These are phyloP conservation scores for Alternaria gaisen DNA, from an alignment of 2,329 filamentous ascomycete genomes.

Conservation along the genomic window DNA sequence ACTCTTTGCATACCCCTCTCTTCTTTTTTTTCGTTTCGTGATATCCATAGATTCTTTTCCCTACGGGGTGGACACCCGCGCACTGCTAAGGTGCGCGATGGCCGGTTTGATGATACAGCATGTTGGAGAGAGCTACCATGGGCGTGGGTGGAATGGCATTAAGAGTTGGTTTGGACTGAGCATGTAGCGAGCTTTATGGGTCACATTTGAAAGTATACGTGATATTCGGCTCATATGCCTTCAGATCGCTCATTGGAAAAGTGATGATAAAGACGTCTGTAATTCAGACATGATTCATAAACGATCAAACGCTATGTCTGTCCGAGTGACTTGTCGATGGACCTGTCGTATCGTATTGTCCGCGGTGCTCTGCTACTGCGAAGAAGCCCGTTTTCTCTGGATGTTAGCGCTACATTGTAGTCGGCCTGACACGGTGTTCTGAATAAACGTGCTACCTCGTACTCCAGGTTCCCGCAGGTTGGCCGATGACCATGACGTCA, in stretches of 20 bases:
- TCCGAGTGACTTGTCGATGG: neutral
- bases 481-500: neutral
- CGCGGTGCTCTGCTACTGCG: neutral
- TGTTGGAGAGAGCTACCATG: neutral
- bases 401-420: neutral
- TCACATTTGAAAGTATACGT: neutral
- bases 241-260: neutral
- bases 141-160: neutral
- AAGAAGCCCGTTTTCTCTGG: neutral
- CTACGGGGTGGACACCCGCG: neutral
- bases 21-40: conserved; percentile 28
- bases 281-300: neutral
- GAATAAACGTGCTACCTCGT: neutral
- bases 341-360: neutral
- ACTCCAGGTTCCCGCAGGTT: neutral
- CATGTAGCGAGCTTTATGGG: neutral
- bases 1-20: conserved; percentile 3
- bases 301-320: neutral
- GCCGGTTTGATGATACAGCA: neutral
- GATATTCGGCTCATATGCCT: neutral
- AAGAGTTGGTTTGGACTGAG: neutral
- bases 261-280: neutral
- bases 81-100: neutral
- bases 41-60: conserved; percentile 42
- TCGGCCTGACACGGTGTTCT: neutral